phyloP scores from a whole-genome alignment of 306 rosid species.

The Ochetophila trinervis region DNA sequence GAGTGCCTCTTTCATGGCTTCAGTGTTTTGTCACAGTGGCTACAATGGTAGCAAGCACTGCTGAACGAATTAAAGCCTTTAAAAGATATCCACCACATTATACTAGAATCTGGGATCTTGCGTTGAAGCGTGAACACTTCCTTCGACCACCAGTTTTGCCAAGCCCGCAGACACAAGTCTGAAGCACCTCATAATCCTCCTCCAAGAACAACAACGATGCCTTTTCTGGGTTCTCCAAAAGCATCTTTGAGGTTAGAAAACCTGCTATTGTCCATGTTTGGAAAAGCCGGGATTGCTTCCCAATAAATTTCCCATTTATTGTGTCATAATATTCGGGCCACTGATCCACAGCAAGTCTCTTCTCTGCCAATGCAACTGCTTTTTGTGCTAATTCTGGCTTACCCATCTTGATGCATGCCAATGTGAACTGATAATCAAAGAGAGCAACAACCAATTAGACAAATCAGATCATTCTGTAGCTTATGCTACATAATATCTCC shows the following conservation, averaged over 20 bases:
- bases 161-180: slow-evolving; percentile 71
- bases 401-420: slow-evolving; percentile 93
- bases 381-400: slow-evolving; percentile 60
- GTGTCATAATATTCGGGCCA: slow-evolving; percentile 92
- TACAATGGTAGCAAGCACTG: not conserved
- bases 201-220: slow-evolving; percentile 85
- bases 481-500: not conserved
- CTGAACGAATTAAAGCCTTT: not conserved
- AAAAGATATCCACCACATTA: slow-evolving; percentile 5
- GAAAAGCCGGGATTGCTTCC: slow-evolving; percentile 65
- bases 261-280: slow-evolving; percentile 89
- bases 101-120: slow-evolving; percentile 46
- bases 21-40: not conserved
- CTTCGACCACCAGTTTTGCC: slow-evolving; percentile 52
- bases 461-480: not conserved
- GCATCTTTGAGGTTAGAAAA: slow-evolving; percentile 68
- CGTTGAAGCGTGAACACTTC: slow-evolving; percentile 55
- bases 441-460: slow-evolving; percentile 9
- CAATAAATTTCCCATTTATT: slow-evolving; percentile 61
- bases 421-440: slow-evolving; percentile 47
- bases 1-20: not conserved
- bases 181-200: slow-evolving; percentile 79
- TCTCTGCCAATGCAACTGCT: slow-evolving; percentile 70
- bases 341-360: slow-evolving; percentile 52
- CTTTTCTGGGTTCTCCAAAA: slow-evolving; percentile 62